Evolutionary conservation across 805 yeast species (phyloP).

Genomic region (Hanseniaspora nectarophila): DNA sequence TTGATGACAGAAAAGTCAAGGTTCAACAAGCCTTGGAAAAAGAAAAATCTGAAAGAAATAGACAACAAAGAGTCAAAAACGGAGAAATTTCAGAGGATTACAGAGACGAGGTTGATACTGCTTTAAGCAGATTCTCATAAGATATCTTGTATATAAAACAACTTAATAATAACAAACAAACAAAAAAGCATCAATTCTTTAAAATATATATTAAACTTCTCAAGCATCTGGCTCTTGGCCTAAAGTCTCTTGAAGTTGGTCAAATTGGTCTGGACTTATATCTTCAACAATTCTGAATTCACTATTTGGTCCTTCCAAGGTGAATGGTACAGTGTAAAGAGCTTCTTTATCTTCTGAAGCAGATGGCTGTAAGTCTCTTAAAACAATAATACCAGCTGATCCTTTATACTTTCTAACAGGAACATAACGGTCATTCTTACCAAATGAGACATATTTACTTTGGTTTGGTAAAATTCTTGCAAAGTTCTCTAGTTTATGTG

Average conservation of each 20-base stretch:
- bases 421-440: slow-evolving; percentile 55
- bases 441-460: slow-evolving; percentile 67
- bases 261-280: slow-evolving; percentile 18
- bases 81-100: slow-evolving; percentile 47
- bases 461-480: slow-evolving; percentile 85
- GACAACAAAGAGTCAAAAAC: slow-evolving; percentile 33
- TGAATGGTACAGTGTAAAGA: slow-evolving; percentile 40
- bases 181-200: no score
- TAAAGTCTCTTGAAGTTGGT: slow-evolving; percentile 18
- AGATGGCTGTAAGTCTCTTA: slow-evolving; percentile 50
- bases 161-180: no score
- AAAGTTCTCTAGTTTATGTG: slow-evolving; percentile 64
- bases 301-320: background rate
- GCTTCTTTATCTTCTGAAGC: slow-evolving; percentile 69
- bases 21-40: slow-evolving; percentile 59
- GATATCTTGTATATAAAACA: background rate
- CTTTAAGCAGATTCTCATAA: slow-evolving; percentile 31
- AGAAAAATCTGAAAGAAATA: slow-evolving; percentile 61
- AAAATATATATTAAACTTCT: background rate
- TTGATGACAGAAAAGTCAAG: slow-evolving; percentile 72
- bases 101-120: slow-evolving; percentile 32
- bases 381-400: slow-evolving; percentile 56
- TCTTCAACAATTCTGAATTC: background rate
- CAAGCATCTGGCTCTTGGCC: slow-evolving; percentile 3
- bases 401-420: slow-evolving; percentile 74